Percentiles rank a stretch among this genome's conserved stretches.
phyloP scores from a whole-genome alignment of 2,329 filamentous ascomycete species.

The Fusarium staphyleae region DNA sequence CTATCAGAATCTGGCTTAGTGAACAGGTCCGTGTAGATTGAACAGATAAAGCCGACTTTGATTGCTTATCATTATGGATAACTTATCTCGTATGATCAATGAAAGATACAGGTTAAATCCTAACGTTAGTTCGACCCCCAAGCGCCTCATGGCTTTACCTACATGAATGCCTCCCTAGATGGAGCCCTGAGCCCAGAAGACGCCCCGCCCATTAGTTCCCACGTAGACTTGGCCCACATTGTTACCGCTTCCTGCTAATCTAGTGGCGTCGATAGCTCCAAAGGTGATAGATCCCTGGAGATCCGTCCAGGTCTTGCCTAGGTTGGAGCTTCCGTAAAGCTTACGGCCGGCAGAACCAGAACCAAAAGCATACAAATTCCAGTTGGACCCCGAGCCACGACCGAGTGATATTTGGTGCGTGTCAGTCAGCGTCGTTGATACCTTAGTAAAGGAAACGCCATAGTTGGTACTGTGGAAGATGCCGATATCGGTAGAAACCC shows the following conservation, averaged over 20 bases:
- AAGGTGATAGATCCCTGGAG: constrained; percentile 55
- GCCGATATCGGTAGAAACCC: constrained; percentile 61
- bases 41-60: too few species aligned
- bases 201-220: constrained; percentile 58
- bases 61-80: too few species aligned
- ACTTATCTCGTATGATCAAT: too few species aligned
- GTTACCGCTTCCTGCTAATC: constrained; percentile 55
- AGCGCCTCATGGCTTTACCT: too few species aligned
- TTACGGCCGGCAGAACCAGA: constrained; percentile 51
- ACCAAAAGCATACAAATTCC: constrained; percentile 59
- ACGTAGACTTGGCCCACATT: constrained; percentile 56
- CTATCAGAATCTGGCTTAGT: constrained; percentile 8
- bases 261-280: constrained; percentile 51
- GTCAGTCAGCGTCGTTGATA: constrained; percentile 47
- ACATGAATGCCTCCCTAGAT: constrained; percentile 1
- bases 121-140: too few species aligned
- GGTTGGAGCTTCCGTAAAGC: constrained; percentile 55
- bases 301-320: constrained; percentile 54
- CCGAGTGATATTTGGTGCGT: constrained; percentile 55
- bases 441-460: constrained; percentile 55
- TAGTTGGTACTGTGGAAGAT: constrained; percentile 62
- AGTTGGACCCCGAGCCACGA: constrained; percentile 47
- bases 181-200: constrained; percentile 42
- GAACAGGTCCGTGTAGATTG: too few species aligned
- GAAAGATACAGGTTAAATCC: too few species aligned